A percentile compares a stretch with the other conserved stretches of the same genome.
phyloP scores from a whole-genome alignment of 202 grass and related monocot genomes.

The Schoenoplectus tabernaemontani region DNA sequence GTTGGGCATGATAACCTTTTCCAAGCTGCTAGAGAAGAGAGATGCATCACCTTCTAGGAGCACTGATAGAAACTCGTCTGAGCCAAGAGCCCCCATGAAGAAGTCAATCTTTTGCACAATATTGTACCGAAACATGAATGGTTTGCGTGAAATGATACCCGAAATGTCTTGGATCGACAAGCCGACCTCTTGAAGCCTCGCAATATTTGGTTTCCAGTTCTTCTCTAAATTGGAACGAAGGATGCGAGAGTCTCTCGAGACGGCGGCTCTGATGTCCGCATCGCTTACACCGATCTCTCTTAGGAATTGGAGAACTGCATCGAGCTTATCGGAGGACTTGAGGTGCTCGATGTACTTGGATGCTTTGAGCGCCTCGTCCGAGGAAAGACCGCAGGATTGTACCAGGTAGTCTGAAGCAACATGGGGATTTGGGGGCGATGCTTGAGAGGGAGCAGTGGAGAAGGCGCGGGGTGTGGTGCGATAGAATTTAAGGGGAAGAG shows the following conservation, averaged over 20 bases:
- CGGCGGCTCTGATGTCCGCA: conserved; percentile 7
- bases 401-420: conserved; percentile 41
- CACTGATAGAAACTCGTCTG: conserved; percentile 15
- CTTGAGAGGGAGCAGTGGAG: background rate
- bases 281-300: conserved; percentile 18
- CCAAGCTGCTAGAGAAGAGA: background rate
- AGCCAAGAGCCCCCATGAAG: conserved; percentile 31
- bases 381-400: conserved; percentile 24
- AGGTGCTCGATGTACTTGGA: conserved; percentile 24
- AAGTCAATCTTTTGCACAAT: conserved; percentile 7
- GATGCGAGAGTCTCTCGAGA: background rate
- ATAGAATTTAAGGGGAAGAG: background rate
- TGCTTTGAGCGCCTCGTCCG: conserved; percentile 22
- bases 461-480: background rate
- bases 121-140: background rate
- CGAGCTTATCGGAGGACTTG: conserved; percentile 24
- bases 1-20: conserved; percentile 32
- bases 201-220: conserved; percentile 19
- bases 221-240: conserved; percentile 31
- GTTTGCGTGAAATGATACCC: conserved; percentile 3
- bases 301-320: conserved; percentile 37
- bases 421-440: background rate
- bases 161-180: conserved; percentile 21
- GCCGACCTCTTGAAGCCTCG: conserved; percentile 11
- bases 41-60: background rate